Conservation (phyloP, 2,329 filamentous ascomycete species). For the Hypoxylon sp. region DNA sequence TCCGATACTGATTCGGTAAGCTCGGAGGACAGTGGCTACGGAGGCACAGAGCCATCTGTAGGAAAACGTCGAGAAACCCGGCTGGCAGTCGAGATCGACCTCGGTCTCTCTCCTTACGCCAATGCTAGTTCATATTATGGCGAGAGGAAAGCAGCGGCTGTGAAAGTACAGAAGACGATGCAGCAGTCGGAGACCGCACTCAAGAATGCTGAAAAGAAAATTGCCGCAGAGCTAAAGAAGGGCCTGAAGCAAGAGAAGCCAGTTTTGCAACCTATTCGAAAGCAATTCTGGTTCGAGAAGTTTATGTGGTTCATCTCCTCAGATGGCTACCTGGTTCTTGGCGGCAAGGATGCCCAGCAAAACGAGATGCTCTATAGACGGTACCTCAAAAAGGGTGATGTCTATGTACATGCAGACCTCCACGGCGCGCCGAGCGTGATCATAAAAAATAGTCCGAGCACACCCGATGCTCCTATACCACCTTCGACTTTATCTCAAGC, state of each 20-base stretch:
- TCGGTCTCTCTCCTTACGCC: conserved; percentile 85
- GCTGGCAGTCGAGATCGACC: conserved; percentile 86
- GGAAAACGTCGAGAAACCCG: conserved; percentile 64
- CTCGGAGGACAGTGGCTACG: conserved; percentile 73
- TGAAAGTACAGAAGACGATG: conserved; percentile 89
- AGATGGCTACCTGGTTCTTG: conserved; percentile 93
- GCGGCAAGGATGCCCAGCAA: conserved; percentile 89
- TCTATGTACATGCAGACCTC: conserved; percentile 93
- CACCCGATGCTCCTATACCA: conserved; percentile 87
- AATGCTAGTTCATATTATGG: conserved; percentile 95
- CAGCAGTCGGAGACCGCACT: conserved; percentile 86
- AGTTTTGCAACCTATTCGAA: conserved; percentile 84
- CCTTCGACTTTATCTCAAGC: conserved; percentile 93
- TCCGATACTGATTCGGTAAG: conserved; percentile 75
- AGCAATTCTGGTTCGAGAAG: conserved; percentile 96
- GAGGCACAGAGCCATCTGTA: conserved; percentile 55
- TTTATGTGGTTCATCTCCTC: conserved; percentile 96
- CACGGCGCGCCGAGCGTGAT: conserved; percentile 87
- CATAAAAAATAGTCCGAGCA: conserved; percentile 87
- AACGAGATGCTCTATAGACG: conserved; percentile 92
- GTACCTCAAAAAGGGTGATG: conserved; percentile 88
- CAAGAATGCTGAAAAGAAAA: conserved; percentile 92
- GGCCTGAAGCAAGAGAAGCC: conserved; percentile 93
- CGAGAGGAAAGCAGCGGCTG: conserved; percentile 85
- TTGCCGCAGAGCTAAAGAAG: conserved; percentile 86